Conservation (phyloP, 148 eudicot genomes). For the Beta vulgaris region DNA sequence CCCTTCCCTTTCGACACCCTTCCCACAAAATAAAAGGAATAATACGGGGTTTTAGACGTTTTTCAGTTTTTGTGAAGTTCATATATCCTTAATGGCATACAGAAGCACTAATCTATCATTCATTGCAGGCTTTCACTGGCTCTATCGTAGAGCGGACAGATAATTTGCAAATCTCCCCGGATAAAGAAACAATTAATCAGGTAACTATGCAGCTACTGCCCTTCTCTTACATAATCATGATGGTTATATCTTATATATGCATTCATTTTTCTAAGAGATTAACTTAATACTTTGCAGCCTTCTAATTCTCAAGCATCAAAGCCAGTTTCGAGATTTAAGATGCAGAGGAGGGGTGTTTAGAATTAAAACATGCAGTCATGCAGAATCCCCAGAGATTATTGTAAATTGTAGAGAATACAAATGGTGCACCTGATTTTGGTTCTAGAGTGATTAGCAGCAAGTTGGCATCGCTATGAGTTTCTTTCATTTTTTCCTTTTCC, state of each 20-base stretch:
- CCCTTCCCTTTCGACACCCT: neutral
- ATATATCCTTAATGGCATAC: neutral
- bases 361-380: constrained; percentile 13
- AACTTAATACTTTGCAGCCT: constrained; percentile 31
- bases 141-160: constrained; percentile 65
- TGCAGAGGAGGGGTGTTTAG: constrained; percentile 48
- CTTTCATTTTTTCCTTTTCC: too few relatives aligned
- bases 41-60: too few relatives aligned
- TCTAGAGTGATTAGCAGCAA: neutral
- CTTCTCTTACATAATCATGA: neutral
- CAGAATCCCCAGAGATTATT: neutral
- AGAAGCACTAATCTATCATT: constrained; percentile 18
- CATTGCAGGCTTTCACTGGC: constrained; percentile 67
- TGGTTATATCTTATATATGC: neutral
- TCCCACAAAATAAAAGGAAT: neutral
- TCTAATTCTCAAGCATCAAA: constrained; percentile 42
- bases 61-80: neutral
- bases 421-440: neutral
- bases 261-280: neutral
- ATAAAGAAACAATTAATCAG: constrained; percentile 35
- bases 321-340: constrained; percentile 80
- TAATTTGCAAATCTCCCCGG: constrained; percentile 37
- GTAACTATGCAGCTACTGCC: constrained; percentile 18
- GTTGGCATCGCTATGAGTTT: too few relatives aligned
- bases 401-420: constrained; percentile 10